phyloP scores from a whole-genome alignment of 2,329 filamentous ascomycete species.

The Fusarium sp. region DNA sequence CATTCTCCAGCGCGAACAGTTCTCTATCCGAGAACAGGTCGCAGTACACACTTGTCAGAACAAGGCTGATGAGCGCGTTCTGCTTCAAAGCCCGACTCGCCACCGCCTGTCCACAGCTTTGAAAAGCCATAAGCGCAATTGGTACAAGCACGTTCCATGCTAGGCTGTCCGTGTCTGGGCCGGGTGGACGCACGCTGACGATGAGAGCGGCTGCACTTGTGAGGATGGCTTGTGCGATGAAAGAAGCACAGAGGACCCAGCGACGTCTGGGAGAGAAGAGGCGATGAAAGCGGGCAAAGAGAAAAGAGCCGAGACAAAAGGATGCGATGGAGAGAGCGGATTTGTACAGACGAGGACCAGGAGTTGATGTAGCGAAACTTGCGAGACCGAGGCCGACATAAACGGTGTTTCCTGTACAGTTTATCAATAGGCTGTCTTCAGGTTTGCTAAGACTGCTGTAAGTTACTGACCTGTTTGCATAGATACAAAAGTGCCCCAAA shows the following conservation, averaged over 20 bases:
- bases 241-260: conserved; percentile 76
- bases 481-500: conserved; percentile 85
- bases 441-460: neutral
- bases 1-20: conserved; percentile 62
- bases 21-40: conserved; percentile 79
- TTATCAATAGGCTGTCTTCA: neutral
- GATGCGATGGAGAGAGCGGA: conserved; percentile 75
- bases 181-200: conserved; percentile 62
- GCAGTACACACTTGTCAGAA: conserved; percentile 86
- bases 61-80: conserved; percentile 81
- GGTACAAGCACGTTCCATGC: conserved; percentile 76
- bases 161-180: conserved; percentile 59
- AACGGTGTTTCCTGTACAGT: conserved; percentile 76
- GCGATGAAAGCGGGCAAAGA: conserved; percentile 79
- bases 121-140: conserved; percentile 80
- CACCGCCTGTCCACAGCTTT: conserved; percentile 85
- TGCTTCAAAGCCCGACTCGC: conserved; percentile 78
- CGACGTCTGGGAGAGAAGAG: conserved; percentile 70
- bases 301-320: conserved; percentile 81
- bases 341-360: conserved; percentile 67
- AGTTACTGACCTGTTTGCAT: conserved; percentile 81
- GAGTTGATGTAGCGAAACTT: conserved; percentile 44
- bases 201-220: conserved; percentile 68
- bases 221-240: conserved; percentile 66
- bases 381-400: conserved; percentile 78